Evolutionary conservation across 1,284 basidiomycete species (phyloP).

Genomic region (Sparassis latifolia): DNA sequence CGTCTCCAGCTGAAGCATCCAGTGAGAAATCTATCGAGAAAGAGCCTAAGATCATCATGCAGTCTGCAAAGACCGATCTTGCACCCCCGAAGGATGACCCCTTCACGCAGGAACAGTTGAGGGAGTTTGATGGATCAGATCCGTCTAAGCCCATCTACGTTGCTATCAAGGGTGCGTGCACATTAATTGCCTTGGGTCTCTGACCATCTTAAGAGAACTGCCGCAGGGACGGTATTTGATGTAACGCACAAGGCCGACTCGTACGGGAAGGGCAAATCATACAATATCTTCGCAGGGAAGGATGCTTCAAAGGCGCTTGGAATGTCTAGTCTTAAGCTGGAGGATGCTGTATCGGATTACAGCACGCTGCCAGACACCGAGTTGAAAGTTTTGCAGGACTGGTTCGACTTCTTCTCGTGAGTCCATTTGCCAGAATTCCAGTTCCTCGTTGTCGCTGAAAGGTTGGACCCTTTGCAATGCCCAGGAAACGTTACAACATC

Average conservation of each 20-base stretch:
- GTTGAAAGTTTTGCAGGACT: slow-evolving; percentile 83
- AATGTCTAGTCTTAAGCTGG: slow-evolving; percentile 80
- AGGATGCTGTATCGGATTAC: slow-evolving; percentile 89
- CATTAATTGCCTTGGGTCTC: slow-evolving; percentile 1
- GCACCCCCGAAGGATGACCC: slow-evolving; percentile 75
- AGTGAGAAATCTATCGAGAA: slow-evolving; percentile 5
- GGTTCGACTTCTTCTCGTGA: slow-evolving; percentile 76
- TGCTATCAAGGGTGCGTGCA: slow-evolving; percentile 74
- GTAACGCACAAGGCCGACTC: slow-evolving; percentile 78
- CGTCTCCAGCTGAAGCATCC: slow-evolving; percentile 2
- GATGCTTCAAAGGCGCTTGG: slow-evolving; percentile 84
- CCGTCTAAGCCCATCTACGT: slow-evolving; percentile 73
- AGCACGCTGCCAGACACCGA: slow-evolving; percentile 72
- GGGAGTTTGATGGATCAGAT: slow-evolving; percentile 63
- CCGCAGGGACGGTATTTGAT: slow-evolving; percentile 74
- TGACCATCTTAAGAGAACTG: not conserved
- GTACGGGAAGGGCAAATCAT: slow-evolving; percentile 70
- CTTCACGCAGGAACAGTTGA: slow-evolving; percentile 64
- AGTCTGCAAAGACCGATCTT: slow-evolving; percentile 53
- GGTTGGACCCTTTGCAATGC: not conserved
- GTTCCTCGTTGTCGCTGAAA: not conserved
- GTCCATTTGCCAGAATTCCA: slow-evolving; percentile 19
- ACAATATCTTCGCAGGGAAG: slow-evolving; percentile 81
- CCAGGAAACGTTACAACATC: slow-evolving; percentile 78
- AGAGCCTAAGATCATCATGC: slow-evolving; percentile 58